Percentiles rank a stretch among this genome's conserved stretches.
Evolutionary conservation across 31 red algal genomes (phyloP).

Genomic region (Asparagopsis taxiformis): DNA sequence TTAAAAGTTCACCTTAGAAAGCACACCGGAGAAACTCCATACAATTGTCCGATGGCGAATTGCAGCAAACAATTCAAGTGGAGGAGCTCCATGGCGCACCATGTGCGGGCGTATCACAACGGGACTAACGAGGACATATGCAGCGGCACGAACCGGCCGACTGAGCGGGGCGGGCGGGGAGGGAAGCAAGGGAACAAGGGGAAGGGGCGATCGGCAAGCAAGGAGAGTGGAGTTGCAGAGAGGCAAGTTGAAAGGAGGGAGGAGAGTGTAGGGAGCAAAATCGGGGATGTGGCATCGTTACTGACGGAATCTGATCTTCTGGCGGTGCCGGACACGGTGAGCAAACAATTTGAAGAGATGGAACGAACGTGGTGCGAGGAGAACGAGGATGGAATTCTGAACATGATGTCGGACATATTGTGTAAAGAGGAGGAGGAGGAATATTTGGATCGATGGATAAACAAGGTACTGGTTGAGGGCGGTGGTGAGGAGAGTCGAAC

Average conservation of each 20-base stretch:
- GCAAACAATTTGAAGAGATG: background rate
- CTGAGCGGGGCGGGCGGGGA: background rate
- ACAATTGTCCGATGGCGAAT: constrained; percentile 51
- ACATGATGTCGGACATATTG: background rate
- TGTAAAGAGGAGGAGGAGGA: background rate
- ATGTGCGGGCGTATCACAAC: constrained; percentile 63
- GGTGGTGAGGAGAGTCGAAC: background rate
- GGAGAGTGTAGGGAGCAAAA: background rate
- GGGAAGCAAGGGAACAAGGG: background rate
- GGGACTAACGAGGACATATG: constrained; percentile 14
- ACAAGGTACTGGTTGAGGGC: background rate
- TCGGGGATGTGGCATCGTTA: background rate
- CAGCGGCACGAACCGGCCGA: background rate
- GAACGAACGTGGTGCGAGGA: background rate
- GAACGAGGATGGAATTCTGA: background rate
- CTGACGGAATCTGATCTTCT: background rate
- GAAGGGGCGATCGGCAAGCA: background rate
- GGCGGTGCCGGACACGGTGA: background rate
- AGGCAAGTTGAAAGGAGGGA: background rate
- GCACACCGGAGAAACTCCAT: constrained; percentile 85
- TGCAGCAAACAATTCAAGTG: constrained; percentile 78
- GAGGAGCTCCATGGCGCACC: constrained; percentile 85
- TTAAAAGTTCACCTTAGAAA: constrained; percentile 77
- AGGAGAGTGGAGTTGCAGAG: background rate
- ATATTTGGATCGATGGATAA: background rate